Base-by-base conservation (phyloP, 495 filamentous ascomycete species). In the Xylaria cubensis region DNA sequence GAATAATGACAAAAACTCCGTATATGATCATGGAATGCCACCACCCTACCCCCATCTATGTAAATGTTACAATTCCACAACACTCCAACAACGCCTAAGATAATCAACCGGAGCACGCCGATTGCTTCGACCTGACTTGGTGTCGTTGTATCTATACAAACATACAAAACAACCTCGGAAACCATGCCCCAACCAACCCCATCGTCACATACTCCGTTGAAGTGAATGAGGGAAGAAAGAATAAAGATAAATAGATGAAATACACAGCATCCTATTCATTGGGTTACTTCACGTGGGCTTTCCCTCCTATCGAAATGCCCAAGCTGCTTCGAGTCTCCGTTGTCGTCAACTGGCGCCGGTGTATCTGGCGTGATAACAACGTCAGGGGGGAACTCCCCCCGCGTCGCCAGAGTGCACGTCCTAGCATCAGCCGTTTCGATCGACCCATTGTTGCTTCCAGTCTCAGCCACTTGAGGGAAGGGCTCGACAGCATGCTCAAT, bases 291-390 rank as follows among this genome's bases (percentile, higher is more conserved):
- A 15, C 69, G 77, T 58, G 75, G 62, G 39, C 72, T 76, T 59
- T 81, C 79, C 32, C 70, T 72, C 19, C 73, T 77, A 19, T 69
- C 74, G 29, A 80, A 72, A 39, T 78, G 74, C 19, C 82, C 83
- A n/a, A 82, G 73, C 63, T 79, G 79, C 74, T 84, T 85, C 19
- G 79, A 79, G 65, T 83, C 77, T 26, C 77, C 74, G 36, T 76
- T 69, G 19, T 75, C 74, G 3, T 74, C 73, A 15, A 64, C 50
- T 9, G 72, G 67, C 15, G 62, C 75, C 5, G 83, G 83, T 8
- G 84, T 84, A 17, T 82, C 82, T 24, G 83, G 81, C 0, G 83
- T 85, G 17, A 85, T 59, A 39, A 79, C 79, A 2, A 85, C 74
- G 21, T 80, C 74, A 0, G 83, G 83, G 0, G 80, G 76, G 3